Percentiles rank a stretch among this genome's conserved stretches.
Evolutionary conservation across 2,329 filamentous ascomycete genomes (phyloP).

Genomic region (Teratosphaeria viscida): DNA sequence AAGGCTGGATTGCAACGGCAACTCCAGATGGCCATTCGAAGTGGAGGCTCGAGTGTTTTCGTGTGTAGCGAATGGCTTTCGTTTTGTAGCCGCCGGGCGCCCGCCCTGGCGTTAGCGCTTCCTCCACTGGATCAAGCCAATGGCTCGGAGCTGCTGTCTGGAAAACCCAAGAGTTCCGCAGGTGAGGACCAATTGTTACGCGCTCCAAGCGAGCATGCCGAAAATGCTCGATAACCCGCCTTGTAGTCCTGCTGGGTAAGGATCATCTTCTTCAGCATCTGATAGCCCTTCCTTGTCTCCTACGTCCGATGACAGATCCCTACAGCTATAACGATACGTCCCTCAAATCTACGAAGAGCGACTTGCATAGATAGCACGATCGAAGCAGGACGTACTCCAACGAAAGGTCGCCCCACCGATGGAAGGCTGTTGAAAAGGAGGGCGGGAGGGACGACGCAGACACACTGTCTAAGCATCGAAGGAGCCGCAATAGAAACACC

Average conservation of each 20-base stretch:
- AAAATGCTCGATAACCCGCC: background rate
- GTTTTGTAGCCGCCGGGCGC: background rate
- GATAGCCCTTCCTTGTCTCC: background rate
- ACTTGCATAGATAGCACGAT: background rate
- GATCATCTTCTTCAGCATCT: background rate
- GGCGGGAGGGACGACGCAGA: background rate
- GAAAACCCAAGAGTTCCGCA: constrained; percentile 3
- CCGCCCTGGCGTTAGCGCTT: background rate
- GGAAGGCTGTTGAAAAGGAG: background rate
- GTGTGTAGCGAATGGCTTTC: background rate
- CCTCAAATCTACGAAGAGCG: background rate
- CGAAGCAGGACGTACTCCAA: background rate
- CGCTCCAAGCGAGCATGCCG: constrained; percentile 9
- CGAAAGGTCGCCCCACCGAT: background rate
- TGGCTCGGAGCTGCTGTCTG: background rate
- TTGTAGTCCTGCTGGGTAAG: background rate
- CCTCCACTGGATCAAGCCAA: background rate
- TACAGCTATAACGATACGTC: background rate
- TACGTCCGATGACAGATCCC: background rate
- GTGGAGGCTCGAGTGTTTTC: background rate
- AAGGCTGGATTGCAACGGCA: background rate
- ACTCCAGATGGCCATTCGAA: background rate
- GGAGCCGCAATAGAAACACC: background rate
- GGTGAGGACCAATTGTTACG: constrained; percentile 16
- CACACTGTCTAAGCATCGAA: background rate